phyloP scores from a whole-genome alignment of 2,329 filamentous ascomycete species.

The Akanthomyces dipterigenus region DNA sequence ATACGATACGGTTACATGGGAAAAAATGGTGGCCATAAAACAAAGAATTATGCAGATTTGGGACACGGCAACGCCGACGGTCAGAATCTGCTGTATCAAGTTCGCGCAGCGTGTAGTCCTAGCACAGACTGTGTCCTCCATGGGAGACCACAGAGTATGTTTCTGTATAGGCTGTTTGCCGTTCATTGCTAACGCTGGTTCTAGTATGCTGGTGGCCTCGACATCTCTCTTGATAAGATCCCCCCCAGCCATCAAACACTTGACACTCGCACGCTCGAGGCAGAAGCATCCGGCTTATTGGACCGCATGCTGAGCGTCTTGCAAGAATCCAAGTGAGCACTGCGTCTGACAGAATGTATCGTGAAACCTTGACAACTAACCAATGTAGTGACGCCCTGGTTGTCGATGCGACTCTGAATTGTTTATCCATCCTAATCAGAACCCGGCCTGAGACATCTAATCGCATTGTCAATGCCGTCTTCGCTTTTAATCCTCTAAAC shows the following conservation, averaged over 20 bases:
- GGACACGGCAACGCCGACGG: slow-evolving; percentile 69
- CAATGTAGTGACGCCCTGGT: slow-evolving; percentile 69
- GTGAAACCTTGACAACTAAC: slow-evolving; percentile 15
- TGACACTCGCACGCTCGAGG: slow-evolving; percentile 74
- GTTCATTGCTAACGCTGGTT: slow-evolving; percentile 18
- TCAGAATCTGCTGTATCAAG: slow-evolving; percentile 93
- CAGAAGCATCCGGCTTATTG: slow-evolving; percentile 83
- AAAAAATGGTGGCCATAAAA: slow-evolving; percentile 83
- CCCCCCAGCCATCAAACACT: slow-evolving; percentile 77
- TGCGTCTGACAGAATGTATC: slow-evolving; percentile 7
- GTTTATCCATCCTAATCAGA: slow-evolving; percentile 74
- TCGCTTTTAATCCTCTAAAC: slow-evolving; percentile 89
- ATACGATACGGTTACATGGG: slow-evolving; percentile 76
- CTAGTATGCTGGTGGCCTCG: slow-evolving; percentile 45
- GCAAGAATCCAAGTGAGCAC: slow-evolving; percentile 72
- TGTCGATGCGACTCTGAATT: slow-evolving; percentile 87
- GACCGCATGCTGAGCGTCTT: slow-evolving; percentile 81
- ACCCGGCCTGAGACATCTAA: slow-evolving; percentile 72
- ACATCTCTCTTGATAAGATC: slow-evolving; percentile 81
- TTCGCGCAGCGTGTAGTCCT: slow-evolving; percentile 91
- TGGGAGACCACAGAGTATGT: slow-evolving; percentile 74
- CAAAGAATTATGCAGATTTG: slow-evolving; percentile 80
- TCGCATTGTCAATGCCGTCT: slow-evolving; percentile 76
- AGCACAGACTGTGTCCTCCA: slow-evolving; percentile 79
- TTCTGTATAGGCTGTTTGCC: background rate